These are phyloP conservation scores for Gaeumannomyces tritici DNA, from an alignment of 2,329 filamentous ascomycete genomes.

Conservation along the genomic window DNA sequence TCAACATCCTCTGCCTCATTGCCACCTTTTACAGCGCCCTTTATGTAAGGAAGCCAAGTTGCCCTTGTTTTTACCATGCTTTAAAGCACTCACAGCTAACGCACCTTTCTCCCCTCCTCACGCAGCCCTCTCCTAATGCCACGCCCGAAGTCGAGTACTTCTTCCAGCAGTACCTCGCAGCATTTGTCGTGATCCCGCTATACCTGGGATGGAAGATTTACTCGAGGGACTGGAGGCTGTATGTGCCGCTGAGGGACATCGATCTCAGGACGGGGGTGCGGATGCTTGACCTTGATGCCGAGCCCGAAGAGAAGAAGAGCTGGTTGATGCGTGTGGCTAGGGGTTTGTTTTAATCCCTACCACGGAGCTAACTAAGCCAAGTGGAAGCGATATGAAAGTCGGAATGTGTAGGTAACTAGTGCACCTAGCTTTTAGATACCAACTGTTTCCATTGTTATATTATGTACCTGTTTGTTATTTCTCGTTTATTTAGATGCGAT, in stretches of 20 bases:
- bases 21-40: conserved; percentile 65
- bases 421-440: too few species aligned
- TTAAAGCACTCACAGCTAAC: background rate
- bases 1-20: conserved; percentile 59
- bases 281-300: conserved; percentile 39
- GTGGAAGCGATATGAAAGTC: too few species aligned
- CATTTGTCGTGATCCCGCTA: conserved; percentile 43
- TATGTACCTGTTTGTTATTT: too few species aligned
- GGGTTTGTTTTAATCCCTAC: conserved; percentile 20
- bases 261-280: conserved; percentile 52
- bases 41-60: conserved; percentile 27
- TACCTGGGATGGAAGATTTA: conserved; percentile 60
- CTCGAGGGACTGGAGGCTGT: conserved; percentile 40
- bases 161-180: conserved; percentile 50
- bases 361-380: too few species aligned
- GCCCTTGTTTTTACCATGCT: background rate
- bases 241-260: conserved; percentile 48
- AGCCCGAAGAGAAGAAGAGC: conserved; percentile 20
- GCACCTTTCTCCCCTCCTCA: background rate
- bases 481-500: too few species aligned
- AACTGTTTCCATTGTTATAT: too few species aligned
- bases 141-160: conserved; percentile 35
- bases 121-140: conserved; percentile 22
- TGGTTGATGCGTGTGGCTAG: conserved; percentile 23
- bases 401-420: background rate